Percentiles rank a stretch among this genome's conserved stretches.
Evolutionary conservation across 108 stramenopile genomes (phyloP).

Genomic region (Pseudonitzschia multistriata): DNA sequence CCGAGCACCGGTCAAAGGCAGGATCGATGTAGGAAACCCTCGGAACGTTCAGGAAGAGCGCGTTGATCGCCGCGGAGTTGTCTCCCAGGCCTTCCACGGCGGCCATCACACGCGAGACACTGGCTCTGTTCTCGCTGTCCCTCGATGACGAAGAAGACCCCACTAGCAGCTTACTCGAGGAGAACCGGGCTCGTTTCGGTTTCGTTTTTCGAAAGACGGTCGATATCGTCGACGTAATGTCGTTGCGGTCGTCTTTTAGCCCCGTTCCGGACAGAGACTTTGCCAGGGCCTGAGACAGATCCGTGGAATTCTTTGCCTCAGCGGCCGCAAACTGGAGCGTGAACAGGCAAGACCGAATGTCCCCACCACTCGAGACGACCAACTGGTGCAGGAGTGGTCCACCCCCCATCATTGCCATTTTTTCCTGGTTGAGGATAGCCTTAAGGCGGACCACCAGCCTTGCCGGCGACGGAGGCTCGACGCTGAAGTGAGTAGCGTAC

Average conservation of each 20-base stretch:
- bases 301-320: constrained; percentile 19
- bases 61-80: constrained; percentile 61
- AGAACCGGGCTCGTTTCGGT: constrained; percentile 6
- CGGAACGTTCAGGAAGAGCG: constrained; percentile 66
- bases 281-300: constrained; percentile 54
- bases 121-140: not conserved
- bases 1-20: constrained; percentile 68
- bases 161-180: not conserved
- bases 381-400: constrained; percentile 64
- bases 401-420: constrained; percentile 47
- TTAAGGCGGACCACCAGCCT: constrained; percentile 82
- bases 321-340: constrained; percentile 90
- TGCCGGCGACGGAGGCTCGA: constrained; percentile 59
- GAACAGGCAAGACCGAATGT: constrained; percentile 90
- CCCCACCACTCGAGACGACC: constrained; percentile 67
- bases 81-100: constrained; percentile 58
- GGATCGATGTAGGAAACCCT: constrained; percentile 79
- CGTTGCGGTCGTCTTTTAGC: constrained; percentile 74
- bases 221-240: constrained; percentile 56
- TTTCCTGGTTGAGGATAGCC: constrained; percentile 70
- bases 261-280: constrained; percentile 59
- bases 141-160: not conserved
- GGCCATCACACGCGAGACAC: constrained; percentile 23
- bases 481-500: constrained; percentile 80
- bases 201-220: constrained; percentile 65